Evolutionary conservation across 805 yeast genomes (phyloP).

Genomic region (Candida easanensis): DNA sequence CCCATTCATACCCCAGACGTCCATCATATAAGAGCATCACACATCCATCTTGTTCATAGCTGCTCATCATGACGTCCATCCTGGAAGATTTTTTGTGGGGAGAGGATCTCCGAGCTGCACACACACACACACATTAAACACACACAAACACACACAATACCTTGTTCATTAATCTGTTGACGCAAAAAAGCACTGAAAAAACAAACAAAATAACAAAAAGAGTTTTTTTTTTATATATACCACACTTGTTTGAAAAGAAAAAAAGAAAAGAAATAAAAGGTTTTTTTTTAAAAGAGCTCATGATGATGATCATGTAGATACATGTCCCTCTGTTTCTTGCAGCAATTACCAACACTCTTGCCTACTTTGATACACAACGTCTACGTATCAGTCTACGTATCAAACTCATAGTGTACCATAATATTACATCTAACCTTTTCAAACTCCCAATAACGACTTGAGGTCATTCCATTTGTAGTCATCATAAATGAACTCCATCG

Average conservation of each 20-base stretch:
- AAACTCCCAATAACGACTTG: conserved; percentile 41
- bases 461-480: conserved; percentile 51
- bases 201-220: neutral
- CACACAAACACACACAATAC: neutral
- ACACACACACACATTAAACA: too few relatives aligned
- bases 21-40: neutral
- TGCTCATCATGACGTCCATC: too few relatives aligned
- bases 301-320: too few relatives aligned
- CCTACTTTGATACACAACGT: too few relatives aligned
- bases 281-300: neutral
- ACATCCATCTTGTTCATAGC: neutral
- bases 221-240: neutral
- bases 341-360: too few relatives aligned
- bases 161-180: neutral
- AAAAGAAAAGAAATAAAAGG: neutral
- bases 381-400: too few relatives aligned
- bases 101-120: too few relatives aligned
- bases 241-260: neutral
- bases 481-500: conserved; percentile 71
- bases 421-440: too few relatives aligned
- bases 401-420: too few relatives aligned
- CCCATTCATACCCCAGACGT: too few relatives aligned
- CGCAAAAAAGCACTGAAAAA: neutral
- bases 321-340: too few relatives aligned
- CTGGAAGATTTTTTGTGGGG: too few relatives aligned